These are phyloP conservation scores for Chaetomium tenue DNA, from an alignment of 495 filamentous ascomycete genomes.

Conservation along the genomic window DNA sequence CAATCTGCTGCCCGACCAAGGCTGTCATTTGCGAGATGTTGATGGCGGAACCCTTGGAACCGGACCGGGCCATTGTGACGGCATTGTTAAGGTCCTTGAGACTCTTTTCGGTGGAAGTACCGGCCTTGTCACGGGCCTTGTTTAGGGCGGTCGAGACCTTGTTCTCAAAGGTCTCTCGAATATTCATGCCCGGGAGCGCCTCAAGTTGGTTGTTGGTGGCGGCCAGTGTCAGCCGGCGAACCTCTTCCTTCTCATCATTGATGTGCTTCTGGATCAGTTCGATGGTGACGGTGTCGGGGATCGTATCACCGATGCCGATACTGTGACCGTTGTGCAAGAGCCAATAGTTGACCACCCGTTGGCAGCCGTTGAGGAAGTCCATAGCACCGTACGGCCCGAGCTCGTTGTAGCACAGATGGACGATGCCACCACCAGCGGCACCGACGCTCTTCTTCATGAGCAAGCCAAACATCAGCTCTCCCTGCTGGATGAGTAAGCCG, in stretches of 20 bases:
- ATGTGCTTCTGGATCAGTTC: slow-evolving; percentile 78
- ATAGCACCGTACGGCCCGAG: slow-evolving; percentile 79
- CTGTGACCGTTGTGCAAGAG: slow-evolving; percentile 96
- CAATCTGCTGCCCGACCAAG: slow-evolving; percentile 92
- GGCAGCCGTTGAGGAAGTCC: slow-evolving; percentile 91
- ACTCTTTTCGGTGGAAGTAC: slow-evolving; percentile 84
- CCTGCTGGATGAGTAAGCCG: slow-evolving; percentile 77
- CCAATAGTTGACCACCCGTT: slow-evolving; percentile 95
- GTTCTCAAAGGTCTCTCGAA: slow-evolving; percentile 96
- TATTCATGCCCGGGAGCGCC: slow-evolving; percentile 90
- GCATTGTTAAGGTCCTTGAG: slow-evolving; percentile 95
- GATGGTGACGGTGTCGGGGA: slow-evolving; percentile 82
- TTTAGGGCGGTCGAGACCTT: slow-evolving; percentile 92
- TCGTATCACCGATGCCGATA: slow-evolving; percentile 98
- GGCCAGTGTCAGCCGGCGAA: slow-evolving; percentile 64
- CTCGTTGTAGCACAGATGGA: slow-evolving; percentile 97
- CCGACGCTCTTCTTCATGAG: slow-evolving; percentile 93
- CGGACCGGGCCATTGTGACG: slow-evolving; percentile 90
- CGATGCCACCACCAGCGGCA: slow-evolving; percentile 78
- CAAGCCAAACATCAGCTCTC: slow-evolving; percentile 86
- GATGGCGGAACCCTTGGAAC: slow-evolving; percentile 96
- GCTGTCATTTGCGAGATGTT: slow-evolving; percentile 99
- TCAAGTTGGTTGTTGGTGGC: slow-evolving; percentile 86
- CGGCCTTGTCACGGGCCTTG: slow-evolving; percentile 91
- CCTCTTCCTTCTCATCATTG: slow-evolving; percentile 72